Conservation (phyloP, 2,329 filamentous ascomycete species). For the Colletotrichum theobromicola region DNA sequence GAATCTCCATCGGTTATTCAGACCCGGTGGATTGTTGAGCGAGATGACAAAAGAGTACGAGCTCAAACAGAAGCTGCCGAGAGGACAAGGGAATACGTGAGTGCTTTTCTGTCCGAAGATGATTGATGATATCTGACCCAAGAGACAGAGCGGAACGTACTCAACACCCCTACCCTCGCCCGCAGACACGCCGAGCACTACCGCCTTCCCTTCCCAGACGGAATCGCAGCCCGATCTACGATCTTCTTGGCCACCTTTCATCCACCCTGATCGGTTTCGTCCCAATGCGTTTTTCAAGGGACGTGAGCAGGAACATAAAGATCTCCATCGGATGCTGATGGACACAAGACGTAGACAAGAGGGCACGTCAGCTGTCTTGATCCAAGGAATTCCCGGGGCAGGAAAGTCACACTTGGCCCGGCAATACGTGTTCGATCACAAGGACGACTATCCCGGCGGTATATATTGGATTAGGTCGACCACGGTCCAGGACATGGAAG, state of each 20-base stretch:
- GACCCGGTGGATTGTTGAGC: slow-evolving; percentile 66
- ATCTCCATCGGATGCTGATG: slow-evolving; percentile 64
- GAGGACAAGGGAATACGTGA: slow-evolving; percentile 31
- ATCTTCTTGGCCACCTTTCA: slow-evolving; percentile 31
- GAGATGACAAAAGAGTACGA: slow-evolving; percentile 53
- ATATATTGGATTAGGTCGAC: slow-evolving; percentile 74
- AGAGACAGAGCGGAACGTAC: not conserved
- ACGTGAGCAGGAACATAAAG: slow-evolving; percentile 60
- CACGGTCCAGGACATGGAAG: slow-evolving; percentile 60
- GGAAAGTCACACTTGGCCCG: slow-evolving; percentile 74
- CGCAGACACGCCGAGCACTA: not conserved
- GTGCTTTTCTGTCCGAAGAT: not conserved
- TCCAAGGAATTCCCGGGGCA: slow-evolving; percentile 68
- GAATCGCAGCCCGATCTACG: not conserved
- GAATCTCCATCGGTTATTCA: slow-evolving; percentile 60
- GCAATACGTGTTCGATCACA: slow-evolving; percentile 69
- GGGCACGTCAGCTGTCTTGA: slow-evolving; percentile 67
- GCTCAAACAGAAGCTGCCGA: slow-evolving; percentile 51
- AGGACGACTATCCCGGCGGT: slow-evolving; percentile 65
- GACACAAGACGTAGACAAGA: slow-evolving; percentile 59
- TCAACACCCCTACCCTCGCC: not conserved
- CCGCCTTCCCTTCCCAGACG: not conserved
- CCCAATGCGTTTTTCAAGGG: slow-evolving; percentile 69
- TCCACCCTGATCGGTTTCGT: slow-evolving; percentile 62
- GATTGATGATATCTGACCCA: not conserved